Conservation (phyloP, 164 flowering plant genomes). For the Vitis riparia region DNA sequence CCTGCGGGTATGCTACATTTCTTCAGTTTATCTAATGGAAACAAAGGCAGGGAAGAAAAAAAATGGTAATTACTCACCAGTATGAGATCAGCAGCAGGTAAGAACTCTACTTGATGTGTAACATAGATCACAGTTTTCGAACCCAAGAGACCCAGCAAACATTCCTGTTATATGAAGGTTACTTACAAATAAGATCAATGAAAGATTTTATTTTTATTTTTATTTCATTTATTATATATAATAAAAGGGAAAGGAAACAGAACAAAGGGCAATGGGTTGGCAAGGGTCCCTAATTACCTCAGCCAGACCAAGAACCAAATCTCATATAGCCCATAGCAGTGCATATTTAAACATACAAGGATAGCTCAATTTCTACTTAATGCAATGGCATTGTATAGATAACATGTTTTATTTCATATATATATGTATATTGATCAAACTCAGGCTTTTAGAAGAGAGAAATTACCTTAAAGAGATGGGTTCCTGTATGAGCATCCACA, state of each 20-base stretch:
- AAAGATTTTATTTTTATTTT: background rate
- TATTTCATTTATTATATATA: background rate
- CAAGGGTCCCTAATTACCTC: background rate
- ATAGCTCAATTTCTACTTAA: background rate
- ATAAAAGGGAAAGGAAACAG: background rate
- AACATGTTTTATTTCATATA: too few species aligned
- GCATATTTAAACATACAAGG: background rate
- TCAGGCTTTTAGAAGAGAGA: background rate
- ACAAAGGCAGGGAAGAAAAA: background rate
- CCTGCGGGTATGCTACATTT: conserved; percentile 30
- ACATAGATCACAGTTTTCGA: conserved; percentile 70
- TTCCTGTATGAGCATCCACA: conserved; percentile 54
- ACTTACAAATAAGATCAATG: background rate
- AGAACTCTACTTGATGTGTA: conserved; percentile 78
- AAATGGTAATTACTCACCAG: conserved; percentile 35
- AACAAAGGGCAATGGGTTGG: too few species aligned
- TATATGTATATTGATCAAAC: too few species aligned
- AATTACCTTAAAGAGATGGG: conserved; percentile 21
- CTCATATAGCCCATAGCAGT: background rate
- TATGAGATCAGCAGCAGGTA: conserved; percentile 68
- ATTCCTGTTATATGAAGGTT: conserved; percentile 42
- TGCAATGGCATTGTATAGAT: too few species aligned
- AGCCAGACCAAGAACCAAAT: background rate
- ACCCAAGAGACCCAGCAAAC: conserved; percentile 52
- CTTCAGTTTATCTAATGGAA: background rate